Base-by-base conservation (phyloP, 2,329 filamentous ascomycete genomes). In the Curvularia hawaiiensis region DNA sequence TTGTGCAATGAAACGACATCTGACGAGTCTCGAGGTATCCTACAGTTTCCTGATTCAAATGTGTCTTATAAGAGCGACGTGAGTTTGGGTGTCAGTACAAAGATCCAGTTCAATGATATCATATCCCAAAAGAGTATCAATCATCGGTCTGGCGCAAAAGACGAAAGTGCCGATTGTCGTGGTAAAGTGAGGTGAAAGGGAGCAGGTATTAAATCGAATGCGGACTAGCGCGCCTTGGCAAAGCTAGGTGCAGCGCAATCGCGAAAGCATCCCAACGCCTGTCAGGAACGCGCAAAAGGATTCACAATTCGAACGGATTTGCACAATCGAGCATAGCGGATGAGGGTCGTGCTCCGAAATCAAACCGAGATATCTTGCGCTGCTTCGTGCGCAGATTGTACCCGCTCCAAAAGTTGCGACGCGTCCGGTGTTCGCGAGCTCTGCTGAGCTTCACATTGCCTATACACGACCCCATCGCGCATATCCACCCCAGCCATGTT, bases 401-500 rank as follows among this genome's bases (percentile, higher is more conserved):
- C 35, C 46, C 49, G 26, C 38, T n/a, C 45, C 41, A 40, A 44
- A 59, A 44, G 50, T 55, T 64, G 61, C 66, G 70, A 75, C 73
- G 73, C 73, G 73, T 74, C 65, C 47, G 49, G 59, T 50, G 61
- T 56, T 63, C 64, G 65, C 66, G 67, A 67, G 65, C 68, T 68
- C 64, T 62, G 58, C 57, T 58, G 65, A 73, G 70, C 69, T 70
- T 61, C 60, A 61, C 54, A 62, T 58, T 65, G 65, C 60, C 51
- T 61, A 62, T 61, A 61, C 46, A 62, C 44, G 53, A 59, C 45
- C 43, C 45, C 55, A 57, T 65, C 61, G 63, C 67, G 68, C 65
- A 61, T 57, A 51, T 44, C 59, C 60, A 56, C 59, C 60, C 56
- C 66, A 59, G 63, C 62, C 70, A 78, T 78, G 75, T 78, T 76